phyloP scores from a whole-genome alignment of 2,329 filamentous ascomycete genomes.

The Alternaria sp. region DNA sequence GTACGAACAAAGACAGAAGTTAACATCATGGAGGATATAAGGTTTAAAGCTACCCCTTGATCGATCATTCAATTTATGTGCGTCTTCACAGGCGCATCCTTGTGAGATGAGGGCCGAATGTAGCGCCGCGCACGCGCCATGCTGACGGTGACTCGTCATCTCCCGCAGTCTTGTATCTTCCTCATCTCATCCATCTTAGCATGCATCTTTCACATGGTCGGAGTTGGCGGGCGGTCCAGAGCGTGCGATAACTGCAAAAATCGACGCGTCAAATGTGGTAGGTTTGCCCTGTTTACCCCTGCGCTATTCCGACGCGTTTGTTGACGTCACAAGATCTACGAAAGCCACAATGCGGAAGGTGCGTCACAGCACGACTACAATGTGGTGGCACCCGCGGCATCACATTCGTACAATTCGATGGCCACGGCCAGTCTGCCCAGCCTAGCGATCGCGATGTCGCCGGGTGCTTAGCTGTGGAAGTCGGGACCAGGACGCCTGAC shows the following conservation, averaged over 20 bases:
- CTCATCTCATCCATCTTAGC: background rate
- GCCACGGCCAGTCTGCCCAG: background rate
- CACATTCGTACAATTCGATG: background rate
- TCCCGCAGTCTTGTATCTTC: background rate
- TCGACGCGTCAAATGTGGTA: background rate
- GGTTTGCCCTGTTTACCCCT: background rate
- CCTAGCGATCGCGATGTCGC: background rate
- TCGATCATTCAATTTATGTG: background rate
- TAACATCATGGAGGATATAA: background rate
- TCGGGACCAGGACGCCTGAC: background rate
- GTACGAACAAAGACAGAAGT: background rate
- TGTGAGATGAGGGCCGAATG: background rate
- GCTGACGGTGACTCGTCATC: background rate
- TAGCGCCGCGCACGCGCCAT: background rate
- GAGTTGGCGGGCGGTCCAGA: background rate
- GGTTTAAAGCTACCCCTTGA: background rate
- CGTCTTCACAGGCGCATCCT: background rate
- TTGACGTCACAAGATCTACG: background rate
- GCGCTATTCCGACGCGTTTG: background rate
- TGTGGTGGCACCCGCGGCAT: background rate
- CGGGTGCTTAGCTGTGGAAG: background rate
- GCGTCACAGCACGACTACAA: background rate
- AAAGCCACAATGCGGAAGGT: background rate
- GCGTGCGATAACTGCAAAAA: background rate
- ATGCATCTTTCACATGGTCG: background rate